Evolutionary conservation across 805 yeast species (phyloP), one percentile per base, ranked within the genome.

Genomic region (Candida patagonica): DNA sequence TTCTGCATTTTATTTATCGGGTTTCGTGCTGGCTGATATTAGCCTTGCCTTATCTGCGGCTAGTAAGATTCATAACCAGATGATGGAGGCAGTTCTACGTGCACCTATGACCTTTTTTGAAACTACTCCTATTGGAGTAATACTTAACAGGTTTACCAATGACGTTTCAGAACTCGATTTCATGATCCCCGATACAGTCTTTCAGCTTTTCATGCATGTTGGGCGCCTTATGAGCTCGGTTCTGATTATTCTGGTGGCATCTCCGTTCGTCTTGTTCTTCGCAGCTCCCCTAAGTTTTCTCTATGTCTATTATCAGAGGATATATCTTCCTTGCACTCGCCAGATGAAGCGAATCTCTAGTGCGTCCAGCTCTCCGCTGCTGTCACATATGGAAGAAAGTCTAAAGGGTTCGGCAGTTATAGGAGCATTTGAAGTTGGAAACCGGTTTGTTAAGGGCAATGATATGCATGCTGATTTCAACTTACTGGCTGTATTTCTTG

Each of bases 41-140:
- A 12, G 33, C 10, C 48, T 53, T 35, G 54, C 49, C 15, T 27
- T 54, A 16, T 34, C 38, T 17, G 55, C 53, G 8, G 38, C 55
- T 2, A 47, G 40, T 22, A 37, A 26, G 15, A 66, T 86, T 44
- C 96, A 88, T 60, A 73, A 77, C 45, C 60, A 62, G 15, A 87
- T 88, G 96, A 76, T 86, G 4, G 60, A 59, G 10, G 59, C 73
- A 35, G 92, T 88, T 6, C 61, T 88, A 43, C 70, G 87, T 45
- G 89, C 96, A 0, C 96, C 96, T 44, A 88, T 88, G 96, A 71
- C 83, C 26, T 88, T 88, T 56, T 88, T 88, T 54, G 97, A 88
- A 61, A 85, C 95, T 0, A 88, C 96, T 0, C 97, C 96, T 38
- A 78, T 87, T 48, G 97, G 97, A 24, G 73, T 96, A 61, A 76